Evolutionary conservation across 495 filamentous ascomycete species (phyloP), one percentile per base, ranked within the genome.

Genomic region (Lasiosphaeria hispida): DNA sequence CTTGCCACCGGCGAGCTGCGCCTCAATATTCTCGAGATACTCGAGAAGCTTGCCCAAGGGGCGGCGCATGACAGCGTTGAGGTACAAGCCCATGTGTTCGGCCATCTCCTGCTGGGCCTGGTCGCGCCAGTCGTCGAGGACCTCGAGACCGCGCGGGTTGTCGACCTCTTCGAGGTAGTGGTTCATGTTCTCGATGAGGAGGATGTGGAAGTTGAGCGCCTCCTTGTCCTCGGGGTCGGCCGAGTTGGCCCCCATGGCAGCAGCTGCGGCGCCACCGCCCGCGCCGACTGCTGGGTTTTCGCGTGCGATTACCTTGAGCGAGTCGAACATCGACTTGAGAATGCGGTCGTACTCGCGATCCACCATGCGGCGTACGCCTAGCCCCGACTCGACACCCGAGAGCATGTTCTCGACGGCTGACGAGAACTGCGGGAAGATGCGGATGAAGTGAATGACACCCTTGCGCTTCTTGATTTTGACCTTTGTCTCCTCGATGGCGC

Each of bases 391-490:
- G 18, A 78, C 72, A 37, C 71, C 70, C 5, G 76, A 67, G 34
- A 96, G 81, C 86, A 93, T 91, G 69, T 85, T 92, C 71, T 96
- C 91, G 5, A 96, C 80, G 1, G 88, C 85, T 2, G 81, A 70
- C 11, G 84, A 86, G 74, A 96, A 96, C 60, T 88, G 79, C 0
- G 93, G 93, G 77, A 97, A 97, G 39, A 91, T 87, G 47, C 90
- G 86, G 75, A 97, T 91, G 71, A 97, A 97, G 8, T 83, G 85
- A 63, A 96, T 96, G 60, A 97, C 90, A 11, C 93, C 93, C 73
- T 95, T 96, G 57, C 93, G 86, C 78, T 97, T 97, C 77, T 96
- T 97, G 73, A 96, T 89, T 73, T 96, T 96, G 63, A 97, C 93
- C 72, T 96, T 97, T n/a, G 92, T 97, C 55, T 97, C 93, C 72